phyloP scores from a whole-genome alignment of 176 grass and related monocot genomes.

The Areca catechu region DNA sequence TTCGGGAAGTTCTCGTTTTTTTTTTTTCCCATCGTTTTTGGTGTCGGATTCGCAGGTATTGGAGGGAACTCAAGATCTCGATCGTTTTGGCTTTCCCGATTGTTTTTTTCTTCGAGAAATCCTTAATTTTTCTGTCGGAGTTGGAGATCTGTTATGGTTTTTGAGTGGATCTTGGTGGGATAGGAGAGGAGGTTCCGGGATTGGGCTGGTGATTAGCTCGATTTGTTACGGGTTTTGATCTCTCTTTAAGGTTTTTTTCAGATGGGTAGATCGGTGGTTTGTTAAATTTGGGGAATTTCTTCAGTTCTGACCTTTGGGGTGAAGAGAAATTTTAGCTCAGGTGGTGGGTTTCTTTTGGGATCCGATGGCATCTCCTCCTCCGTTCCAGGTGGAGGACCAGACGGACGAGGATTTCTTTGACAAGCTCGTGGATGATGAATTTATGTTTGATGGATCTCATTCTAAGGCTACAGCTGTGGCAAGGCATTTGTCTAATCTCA shows the following conservation, averaged over 20 bases:
- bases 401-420: slow-evolving; percentile 93
- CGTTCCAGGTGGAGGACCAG: slow-evolving; percentile 49
- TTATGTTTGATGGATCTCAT: slow-evolving; percentile 11
- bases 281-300: background rate
- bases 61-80: background rate
- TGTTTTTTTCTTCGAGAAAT: background rate
- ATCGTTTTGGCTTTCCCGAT: background rate
- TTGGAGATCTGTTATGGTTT: slow-evolving; percentile 13
- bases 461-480: slow-evolving; percentile 8
- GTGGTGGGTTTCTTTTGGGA: background rate
- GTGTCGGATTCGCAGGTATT: background rate
- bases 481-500: slow-evolving; percentile 31
- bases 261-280: background rate
- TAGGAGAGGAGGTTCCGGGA: background rate
- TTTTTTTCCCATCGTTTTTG: background rate
- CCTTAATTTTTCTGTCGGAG: background rate
- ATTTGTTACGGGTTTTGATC: background rate
- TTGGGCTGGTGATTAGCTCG: background rate
- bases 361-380: slow-evolving; percentile 25
- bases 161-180: slow-evolving; percentile 1
- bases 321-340: background rate
- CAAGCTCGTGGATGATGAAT: slow-evolving; percentile 74
- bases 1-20: background rate
- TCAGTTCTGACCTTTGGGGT: too few species aligned
- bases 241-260: background rate